phyloP scores from a whole-genome alignment of 768 basidiomycete genomes.

The Boletus fagicola region DNA sequence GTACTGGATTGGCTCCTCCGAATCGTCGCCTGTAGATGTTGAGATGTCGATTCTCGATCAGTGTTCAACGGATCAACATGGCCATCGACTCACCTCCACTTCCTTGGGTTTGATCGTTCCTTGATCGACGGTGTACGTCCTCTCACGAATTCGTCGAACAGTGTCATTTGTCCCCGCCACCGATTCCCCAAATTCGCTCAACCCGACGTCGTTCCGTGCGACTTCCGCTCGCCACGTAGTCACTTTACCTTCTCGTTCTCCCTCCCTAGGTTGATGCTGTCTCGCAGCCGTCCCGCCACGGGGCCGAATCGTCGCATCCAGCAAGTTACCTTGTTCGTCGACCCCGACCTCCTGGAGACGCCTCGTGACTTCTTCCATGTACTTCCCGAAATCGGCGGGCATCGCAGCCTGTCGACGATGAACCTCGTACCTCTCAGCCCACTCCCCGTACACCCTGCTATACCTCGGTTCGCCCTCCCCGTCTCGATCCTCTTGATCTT shows the following conservation, averaged over 20 bases:
- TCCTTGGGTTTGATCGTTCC: slow-evolving; percentile 19
- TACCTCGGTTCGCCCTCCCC: slow-evolving; percentile 17
- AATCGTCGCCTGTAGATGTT: slow-evolving; percentile 16
- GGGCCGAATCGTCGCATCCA: slow-evolving; percentile 16
- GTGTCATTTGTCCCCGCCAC: slow-evolving; percentile 13
- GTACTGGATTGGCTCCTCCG: slow-evolving; percentile 20
- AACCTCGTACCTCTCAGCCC: slow-evolving; percentile 31
- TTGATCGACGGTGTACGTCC: slow-evolving; percentile 10
- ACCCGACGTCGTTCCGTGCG: slow-evolving; percentile 34
- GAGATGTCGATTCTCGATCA: neutral
- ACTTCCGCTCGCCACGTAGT: slow-evolving; percentile 57
- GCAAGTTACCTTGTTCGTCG: slow-evolving; percentile 30
- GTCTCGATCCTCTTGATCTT: slow-evolving; percentile 6
- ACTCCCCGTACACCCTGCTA: slow-evolving; percentile 33
- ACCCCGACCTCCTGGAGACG: slow-evolving; percentile 35
- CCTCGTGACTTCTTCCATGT: slow-evolving; percentile 34
- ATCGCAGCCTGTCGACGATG: slow-evolving; percentile 23
- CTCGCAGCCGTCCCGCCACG: slow-evolving; percentile 3
- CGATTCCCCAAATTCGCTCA: slow-evolving; percentile 25
- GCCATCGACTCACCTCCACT: slow-evolving; percentile 19
- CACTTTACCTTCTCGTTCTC: slow-evolving; percentile 37
- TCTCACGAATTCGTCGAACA: slow-evolving; percentile 14
- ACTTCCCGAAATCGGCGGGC: slow-evolving; percentile 28
- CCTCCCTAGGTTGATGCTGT: slow-evolving; percentile 15
- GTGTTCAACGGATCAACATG: neutral